These are phyloP conservation scores for Ormosia semicastrata DNA, from an alignment of 306 rosid species.

Conservation along the genomic window DNA sequence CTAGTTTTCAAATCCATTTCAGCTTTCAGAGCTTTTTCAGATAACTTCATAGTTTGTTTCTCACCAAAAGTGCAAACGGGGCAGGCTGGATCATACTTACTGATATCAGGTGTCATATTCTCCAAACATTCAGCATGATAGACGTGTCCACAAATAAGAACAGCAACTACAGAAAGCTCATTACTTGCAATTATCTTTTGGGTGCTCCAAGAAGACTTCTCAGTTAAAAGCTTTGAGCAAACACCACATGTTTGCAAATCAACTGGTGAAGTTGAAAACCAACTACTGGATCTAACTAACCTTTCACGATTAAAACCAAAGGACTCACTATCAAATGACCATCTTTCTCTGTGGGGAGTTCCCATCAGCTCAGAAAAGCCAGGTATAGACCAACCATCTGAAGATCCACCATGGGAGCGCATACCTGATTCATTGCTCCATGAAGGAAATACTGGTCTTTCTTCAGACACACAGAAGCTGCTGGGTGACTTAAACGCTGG, in stretches of 20 bases:
- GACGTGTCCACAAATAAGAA: slow-evolving; percentile 78
- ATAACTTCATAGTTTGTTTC: slow-evolving; percentile 68
- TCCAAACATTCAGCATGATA: slow-evolving; percentile 97
- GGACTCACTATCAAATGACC: slow-evolving; percentile 92
- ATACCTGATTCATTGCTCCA: slow-evolving; percentile 71
- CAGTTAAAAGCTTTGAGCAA: slow-evolving; percentile 65
- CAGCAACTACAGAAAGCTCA: slow-evolving; percentile 70
- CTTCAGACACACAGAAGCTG: slow-evolving; percentile 63
- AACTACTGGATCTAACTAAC: slow-evolving; percentile 60
- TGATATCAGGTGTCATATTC: slow-evolving; percentile 71
- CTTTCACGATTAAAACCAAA: slow-evolving; percentile 71
- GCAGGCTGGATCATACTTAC: slow-evolving; percentile 88
- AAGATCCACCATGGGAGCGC: slow-evolving; percentile 75
- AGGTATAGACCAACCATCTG: slow-evolving; percentile 95
- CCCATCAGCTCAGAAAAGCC: slow-evolving; percentile 84
- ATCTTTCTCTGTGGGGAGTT: slow-evolving; percentile 68
- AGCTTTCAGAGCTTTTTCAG: slow-evolving; percentile 74
- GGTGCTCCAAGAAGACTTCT: slow-evolving; percentile 61
- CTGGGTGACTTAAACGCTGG: slow-evolving; percentile 65
- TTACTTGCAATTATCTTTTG: slow-evolving; percentile 49
- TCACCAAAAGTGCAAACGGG: slow-evolving; percentile 89
- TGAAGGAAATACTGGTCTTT: slow-evolving; percentile 51
- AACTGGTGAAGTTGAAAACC: slow-evolving; percentile 56
- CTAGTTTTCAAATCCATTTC: slow-evolving; percentile 77
- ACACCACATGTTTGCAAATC: slow-evolving; percentile 73